A percentile compares a stretch with the other conserved stretches of the same genome.
Evolutionary conservation across 1,139 yeast species (phyloP).

Genomic region (Suhomyces anneliseae): DNA sequence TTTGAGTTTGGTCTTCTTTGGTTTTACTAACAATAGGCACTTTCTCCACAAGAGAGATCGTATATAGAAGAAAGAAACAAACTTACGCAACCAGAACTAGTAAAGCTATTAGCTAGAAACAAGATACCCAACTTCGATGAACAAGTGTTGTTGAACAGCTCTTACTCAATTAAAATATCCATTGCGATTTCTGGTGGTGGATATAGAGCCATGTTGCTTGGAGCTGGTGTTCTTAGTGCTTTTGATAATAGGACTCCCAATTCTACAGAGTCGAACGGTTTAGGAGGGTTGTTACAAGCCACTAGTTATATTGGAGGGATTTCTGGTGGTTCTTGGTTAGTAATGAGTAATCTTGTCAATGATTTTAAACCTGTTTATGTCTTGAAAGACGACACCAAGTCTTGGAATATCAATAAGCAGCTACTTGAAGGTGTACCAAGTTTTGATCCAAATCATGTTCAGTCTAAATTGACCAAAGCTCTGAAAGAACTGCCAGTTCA

Average conservation of each 20-base stretch:
- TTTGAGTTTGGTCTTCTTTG: background rate
- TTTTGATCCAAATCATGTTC: slow-evolving; percentile 30
- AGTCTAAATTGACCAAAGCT: background rate
- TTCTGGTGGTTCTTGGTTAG: slow-evolving; percentile 72
- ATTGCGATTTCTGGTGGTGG: slow-evolving; percentile 76
- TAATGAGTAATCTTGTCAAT: slow-evolving; percentile 51
- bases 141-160: slow-evolving; percentile 16
- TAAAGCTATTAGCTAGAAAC: slow-evolving; percentile 34
- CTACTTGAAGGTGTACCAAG: slow-evolving; percentile 57
- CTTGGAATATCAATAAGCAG: slow-evolving; percentile 50
- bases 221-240: slow-evolving; percentile 61
- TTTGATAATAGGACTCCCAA: slow-evolving; percentile 47
- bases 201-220: slow-evolving; percentile 64
- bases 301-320: slow-evolving; percentile 59
- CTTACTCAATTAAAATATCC: slow-evolving; percentile 44
- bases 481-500: background rate
- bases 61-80: slow-evolving; percentile 38
- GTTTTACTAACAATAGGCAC: slow-evolving; percentile 15
- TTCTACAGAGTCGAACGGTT: slow-evolving; percentile 18
- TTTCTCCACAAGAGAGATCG: slow-evolving; percentile 31
- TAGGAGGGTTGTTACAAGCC: slow-evolving; percentile 56
- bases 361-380: slow-evolving; percentile 43
- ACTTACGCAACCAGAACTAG: slow-evolving; percentile 31
- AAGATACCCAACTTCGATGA: slow-evolving; percentile 40
- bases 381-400: slow-evolving; percentile 23